phyloP scores from a whole-genome alignment of 148 eudicot species.

The Dysphania ambrosioides region DNA sequence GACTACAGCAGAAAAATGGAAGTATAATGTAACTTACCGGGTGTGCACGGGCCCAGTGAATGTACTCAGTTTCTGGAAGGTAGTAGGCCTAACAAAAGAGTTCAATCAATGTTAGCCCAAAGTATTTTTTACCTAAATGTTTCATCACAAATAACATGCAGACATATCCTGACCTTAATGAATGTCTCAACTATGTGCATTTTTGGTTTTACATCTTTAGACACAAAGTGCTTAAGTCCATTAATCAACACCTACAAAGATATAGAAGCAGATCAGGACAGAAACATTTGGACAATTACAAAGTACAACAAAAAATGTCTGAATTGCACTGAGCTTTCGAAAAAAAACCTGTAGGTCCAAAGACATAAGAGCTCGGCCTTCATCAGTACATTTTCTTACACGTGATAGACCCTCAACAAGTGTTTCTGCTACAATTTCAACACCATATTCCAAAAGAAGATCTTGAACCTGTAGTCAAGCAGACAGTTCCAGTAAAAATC shows the following conservation, averaged over 20 bases:
- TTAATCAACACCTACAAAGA: conserved; percentile 84
- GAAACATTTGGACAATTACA: background rate
- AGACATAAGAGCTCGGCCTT: conserved; percentile 97
- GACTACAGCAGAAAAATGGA: background rate
- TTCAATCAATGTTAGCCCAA: background rate
- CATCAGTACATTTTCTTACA: conserved; percentile 87
- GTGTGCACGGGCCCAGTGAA: conserved; percentile 87
- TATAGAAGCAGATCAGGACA: conserved; percentile 1
- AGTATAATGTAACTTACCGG: conserved; percentile 47
- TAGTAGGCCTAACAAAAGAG: conserved; percentile 71
- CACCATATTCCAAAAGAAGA: conserved; percentile 71
- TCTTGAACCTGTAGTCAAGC: conserved; percentile 76
- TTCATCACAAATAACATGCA: background rate
- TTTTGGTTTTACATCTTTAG: conserved; percentile 70
- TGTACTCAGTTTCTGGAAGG: conserved; percentile 93
- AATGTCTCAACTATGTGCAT: conserved; percentile 78
- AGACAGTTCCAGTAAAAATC: background rate
- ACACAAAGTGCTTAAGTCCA: conserved; percentile 81
- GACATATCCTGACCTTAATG: conserved; percentile 54
- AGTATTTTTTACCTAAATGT: background rate
- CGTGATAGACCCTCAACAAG: conserved; percentile 87
- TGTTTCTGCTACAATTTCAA: conserved; percentile 82
- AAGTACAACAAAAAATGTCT: background rate
- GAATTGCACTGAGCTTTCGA: background rate
- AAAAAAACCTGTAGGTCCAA: conserved; percentile 85